These are phyloP conservation scores for Primulina tabacum DNA, from an alignment of 257 asterid species.

Conservation along the genomic window DNA sequence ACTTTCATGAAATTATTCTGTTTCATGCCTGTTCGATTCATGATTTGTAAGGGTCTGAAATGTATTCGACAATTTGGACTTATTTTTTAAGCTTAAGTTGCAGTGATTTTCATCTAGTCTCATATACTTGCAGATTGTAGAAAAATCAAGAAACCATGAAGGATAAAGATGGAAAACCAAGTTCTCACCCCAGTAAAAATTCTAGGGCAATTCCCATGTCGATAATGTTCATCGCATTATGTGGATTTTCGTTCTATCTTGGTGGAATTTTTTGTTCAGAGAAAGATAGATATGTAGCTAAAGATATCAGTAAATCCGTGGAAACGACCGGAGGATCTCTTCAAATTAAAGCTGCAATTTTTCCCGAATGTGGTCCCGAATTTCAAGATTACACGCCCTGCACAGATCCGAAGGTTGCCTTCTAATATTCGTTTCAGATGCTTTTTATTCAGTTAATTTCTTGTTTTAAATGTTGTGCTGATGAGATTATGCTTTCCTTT, in stretches of 20 bases:
- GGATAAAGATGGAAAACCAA: constrained; percentile 81
- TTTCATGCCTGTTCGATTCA: neutral
- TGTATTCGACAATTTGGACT: neutral
- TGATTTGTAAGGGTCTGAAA: constrained; percentile 3
- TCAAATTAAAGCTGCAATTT: constrained; percentile 53
- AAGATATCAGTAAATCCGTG: constrained; percentile 27
- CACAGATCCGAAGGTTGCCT: constrained; percentile 93
- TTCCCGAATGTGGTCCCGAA: constrained; percentile 71
- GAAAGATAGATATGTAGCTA: constrained; percentile 38
- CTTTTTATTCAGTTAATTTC: neutral
- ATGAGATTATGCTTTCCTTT: constrained; percentile 20
- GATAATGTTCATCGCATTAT: constrained; percentile 59
- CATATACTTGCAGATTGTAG: constrained; percentile 38
- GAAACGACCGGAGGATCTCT: constrained; percentile 42
- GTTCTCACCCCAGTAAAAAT: constrained; percentile 44
- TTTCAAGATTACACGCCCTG: constrained; percentile 94
- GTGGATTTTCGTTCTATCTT: constrained; percentile 95
- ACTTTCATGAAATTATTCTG: neutral
- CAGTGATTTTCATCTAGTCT: constrained; percentile 10
- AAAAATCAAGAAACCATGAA: constrained; percentile 52
- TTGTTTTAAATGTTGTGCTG: neutral
- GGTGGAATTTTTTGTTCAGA: constrained; percentile 85
- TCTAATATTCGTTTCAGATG: neutral
- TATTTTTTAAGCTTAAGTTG: neutral
- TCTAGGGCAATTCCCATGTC: constrained; percentile 65